Evolutionary conservation across 2,329 filamentous ascomycete species (phyloP).

Genomic region (Nakataea oryzae): DNA sequence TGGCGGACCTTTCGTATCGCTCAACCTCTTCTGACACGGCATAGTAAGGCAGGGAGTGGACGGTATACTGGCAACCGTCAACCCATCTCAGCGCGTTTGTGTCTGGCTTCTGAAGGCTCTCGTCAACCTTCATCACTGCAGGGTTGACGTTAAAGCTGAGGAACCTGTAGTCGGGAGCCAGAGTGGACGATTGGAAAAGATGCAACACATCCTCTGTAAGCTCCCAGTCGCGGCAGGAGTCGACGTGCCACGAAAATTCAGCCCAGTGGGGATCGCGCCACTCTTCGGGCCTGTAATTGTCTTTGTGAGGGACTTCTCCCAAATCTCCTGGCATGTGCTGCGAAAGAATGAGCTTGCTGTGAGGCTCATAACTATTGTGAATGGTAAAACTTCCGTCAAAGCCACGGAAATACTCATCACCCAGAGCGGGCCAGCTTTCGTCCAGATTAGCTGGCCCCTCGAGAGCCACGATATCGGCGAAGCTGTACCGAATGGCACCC

Average conservation of each 20-base stretch:
- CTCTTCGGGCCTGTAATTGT: constrained; percentile 9
- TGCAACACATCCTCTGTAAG: constrained; percentile 23
- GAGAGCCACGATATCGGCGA: neutral
- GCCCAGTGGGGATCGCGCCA: constrained; percentile 17
- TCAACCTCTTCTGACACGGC: constrained; percentile 19
- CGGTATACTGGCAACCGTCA: constrained; percentile 25
- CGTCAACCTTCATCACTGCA: neutral
- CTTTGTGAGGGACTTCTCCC: constrained; percentile 18
- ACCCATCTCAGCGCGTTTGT: constrained; percentile 22
- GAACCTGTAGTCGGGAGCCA: constrained; percentile 26
- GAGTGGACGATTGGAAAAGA: constrained; percentile 19
- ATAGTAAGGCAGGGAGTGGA: constrained; percentile 31
- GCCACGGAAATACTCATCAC: constrained; percentile 22
- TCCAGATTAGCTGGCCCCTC: no score
- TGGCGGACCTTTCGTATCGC: neutral
- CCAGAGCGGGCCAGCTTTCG: constrained; percentile 12
- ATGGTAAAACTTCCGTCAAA: constrained; percentile 28
- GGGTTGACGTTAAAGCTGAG: constrained; percentile 24
- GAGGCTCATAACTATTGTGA: constrained; percentile 18
- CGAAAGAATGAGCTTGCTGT: constrained; percentile 21
- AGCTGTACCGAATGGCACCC: neutral
- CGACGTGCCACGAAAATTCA: constrained; percentile 20
- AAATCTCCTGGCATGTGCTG: constrained; percentile 19
- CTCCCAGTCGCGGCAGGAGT: constrained; percentile 35
- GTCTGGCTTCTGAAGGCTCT: neutral